These are phyloP conservation scores for Fusarium illudens DNA, from an alignment of 2,329 filamentous ascomycete species.

Conservation along the genomic window DNA sequence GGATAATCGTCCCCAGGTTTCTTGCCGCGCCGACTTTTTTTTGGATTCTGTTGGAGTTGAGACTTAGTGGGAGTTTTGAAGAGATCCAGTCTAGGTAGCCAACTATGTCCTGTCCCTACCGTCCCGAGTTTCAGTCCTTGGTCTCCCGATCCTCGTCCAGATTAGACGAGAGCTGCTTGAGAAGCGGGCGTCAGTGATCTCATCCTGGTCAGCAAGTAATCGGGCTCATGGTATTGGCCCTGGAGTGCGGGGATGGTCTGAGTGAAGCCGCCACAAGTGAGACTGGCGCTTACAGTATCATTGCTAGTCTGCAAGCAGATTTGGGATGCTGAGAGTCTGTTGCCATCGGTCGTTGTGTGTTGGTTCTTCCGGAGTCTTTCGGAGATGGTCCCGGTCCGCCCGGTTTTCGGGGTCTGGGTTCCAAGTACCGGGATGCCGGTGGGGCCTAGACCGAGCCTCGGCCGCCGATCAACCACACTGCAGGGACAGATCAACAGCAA, in stretches of 20 bases:
- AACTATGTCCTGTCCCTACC: not conserved
- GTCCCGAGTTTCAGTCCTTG: not conserved
- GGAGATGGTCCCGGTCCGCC: not conserved
- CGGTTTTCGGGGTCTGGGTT: not conserved
- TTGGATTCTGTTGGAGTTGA: not conserved
- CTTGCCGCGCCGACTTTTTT: not conserved
- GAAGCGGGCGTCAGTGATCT: not conserved
- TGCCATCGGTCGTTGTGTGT: too few species aligned
- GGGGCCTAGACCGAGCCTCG: not conserved
- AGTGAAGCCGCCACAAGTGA: not conserved
- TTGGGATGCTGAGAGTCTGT: not conserved
- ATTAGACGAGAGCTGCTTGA: not conserved
- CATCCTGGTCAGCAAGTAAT: constrained; percentile 27
- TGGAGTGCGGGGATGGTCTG: constrained; percentile 5
- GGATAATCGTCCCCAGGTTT: not conserved
- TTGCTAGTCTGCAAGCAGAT: not conserved
- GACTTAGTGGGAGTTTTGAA: constrained; percentile 29
- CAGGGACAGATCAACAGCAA: not conserved
- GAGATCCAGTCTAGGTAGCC: constrained; percentile 5
- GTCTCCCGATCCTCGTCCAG: not conserved
- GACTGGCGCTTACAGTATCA: not conserved
- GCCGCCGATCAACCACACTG: not conserved
- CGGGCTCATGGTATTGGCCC: constrained; percentile 20
- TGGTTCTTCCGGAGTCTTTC: not conserved
- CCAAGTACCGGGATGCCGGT: not conserved